These are phyloP conservation scores for Lactuca sativa DNA, from an alignment of 129 eudicot genomes.

Conservation along the genomic window DNA sequence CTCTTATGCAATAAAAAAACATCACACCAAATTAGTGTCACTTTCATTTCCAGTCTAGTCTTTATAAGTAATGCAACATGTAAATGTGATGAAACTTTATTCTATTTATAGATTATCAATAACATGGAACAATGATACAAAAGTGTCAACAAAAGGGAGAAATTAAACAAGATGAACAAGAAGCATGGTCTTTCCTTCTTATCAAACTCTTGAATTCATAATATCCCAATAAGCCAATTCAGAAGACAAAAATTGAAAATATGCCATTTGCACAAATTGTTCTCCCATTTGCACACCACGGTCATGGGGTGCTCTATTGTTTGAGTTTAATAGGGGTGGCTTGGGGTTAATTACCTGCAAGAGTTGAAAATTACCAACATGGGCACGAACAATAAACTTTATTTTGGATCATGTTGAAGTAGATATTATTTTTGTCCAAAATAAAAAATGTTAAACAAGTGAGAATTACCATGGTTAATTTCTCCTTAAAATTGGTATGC, in stretches of 20 bases:
- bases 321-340: conserved; percentile 87
- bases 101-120: conserved; percentile 50
- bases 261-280: no score
- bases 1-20: conserved; percentile 11
- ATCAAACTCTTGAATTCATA: conserved; percentile 54
- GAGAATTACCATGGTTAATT: no score
- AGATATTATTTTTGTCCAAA: no score
- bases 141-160: conserved; percentile 20
- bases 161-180: conserved; percentile 42
- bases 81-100: not conserved
- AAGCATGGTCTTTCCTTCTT: conserved; percentile 58
- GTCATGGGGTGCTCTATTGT: conserved; percentile 70
- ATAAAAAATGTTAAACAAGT: no score
- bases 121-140: conserved; percentile 29
- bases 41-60: conserved; percentile 25
- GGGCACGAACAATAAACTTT: no score
- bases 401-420: no score
- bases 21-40: conserved; percentile 44
- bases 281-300: conserved; percentile 63
- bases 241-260: no score
- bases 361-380: no score
- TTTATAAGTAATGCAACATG: not conserved
- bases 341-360: conserved; percentile 69
- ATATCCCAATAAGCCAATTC: conserved; percentile 51
- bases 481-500: no score